Conservation (phyloP, 257 asterid genomes). For the Coffea eugenioides region DNA sequence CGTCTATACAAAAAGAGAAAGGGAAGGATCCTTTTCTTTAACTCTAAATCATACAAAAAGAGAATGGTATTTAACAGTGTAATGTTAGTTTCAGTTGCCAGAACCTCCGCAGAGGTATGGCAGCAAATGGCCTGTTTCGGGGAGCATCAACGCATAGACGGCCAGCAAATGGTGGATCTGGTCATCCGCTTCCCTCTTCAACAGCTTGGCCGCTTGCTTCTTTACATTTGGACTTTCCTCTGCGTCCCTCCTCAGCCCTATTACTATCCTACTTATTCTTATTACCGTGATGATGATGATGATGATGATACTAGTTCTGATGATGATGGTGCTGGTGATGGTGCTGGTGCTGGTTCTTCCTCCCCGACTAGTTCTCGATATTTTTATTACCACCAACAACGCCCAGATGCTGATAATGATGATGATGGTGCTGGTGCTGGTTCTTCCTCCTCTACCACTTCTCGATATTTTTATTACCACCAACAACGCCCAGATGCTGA, state of each 20-base stretch:
- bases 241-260: constrained; percentile 20
- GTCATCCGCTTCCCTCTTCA: constrained; percentile 32
- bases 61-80: constrained; percentile 28
- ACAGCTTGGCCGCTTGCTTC: constrained; percentile 33
- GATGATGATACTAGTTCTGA: neutral
- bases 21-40: too few species aligned
- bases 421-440: neutral
- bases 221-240: constrained; percentile 30
- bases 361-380: neutral
- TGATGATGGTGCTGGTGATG: neutral
- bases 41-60: too few species aligned
- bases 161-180: constrained; percentile 37
- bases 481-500: constrained; percentile 5
- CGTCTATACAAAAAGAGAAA: too few species aligned
- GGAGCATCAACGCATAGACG: constrained; percentile 20
- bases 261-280: neutral
- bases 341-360: neutral
- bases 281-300: constrained; percentile 6
- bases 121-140: constrained; percentile 28
- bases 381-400: neutral
- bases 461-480: neutral
- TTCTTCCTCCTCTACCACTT: constrained; percentile 1
- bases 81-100: constrained; percentile 31
- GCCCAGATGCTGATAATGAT: constrained; percentile 3
- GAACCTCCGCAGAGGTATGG: constrained; percentile 29